Conservation (phyloP, 306 rosid genomes). For the Vicia faba region DNA sequence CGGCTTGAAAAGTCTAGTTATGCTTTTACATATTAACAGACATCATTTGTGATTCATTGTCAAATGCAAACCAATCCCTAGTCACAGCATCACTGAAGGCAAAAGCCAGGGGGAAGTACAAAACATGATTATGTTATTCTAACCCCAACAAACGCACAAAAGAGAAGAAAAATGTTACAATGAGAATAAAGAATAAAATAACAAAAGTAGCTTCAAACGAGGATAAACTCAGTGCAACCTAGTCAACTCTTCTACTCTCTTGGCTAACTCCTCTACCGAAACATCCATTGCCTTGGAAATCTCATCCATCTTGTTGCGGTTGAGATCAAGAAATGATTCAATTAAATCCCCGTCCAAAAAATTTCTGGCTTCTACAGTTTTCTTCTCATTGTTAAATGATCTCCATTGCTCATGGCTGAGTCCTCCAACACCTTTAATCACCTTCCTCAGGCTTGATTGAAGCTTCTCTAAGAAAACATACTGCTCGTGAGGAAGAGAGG, state of each 20-base stretch:
- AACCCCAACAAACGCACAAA: conserved; percentile 23
- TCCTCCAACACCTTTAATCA: conserved; percentile 97
- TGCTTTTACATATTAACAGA: conserved; percentile 31
- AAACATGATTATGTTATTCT: neutral
- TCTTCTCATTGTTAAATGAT: conserved; percentile 90
- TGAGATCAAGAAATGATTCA: conserved; percentile 92
- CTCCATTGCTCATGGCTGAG: conserved; percentile 98
- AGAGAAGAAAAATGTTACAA: neutral
- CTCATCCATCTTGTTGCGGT: conserved; percentile 84
- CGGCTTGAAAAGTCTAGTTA: neutral
- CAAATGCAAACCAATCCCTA: conserved; percentile 30
- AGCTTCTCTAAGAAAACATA: conserved; percentile 85
- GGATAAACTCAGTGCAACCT: conserved; percentile 72
- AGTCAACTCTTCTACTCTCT: conserved; percentile 90
- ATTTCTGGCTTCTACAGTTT: conserved; percentile 76
- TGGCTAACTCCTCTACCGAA: conserved; percentile 94
- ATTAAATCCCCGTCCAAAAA: conserved; percentile 96
- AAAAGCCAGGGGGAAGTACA: conserved; percentile 12
- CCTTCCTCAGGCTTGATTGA: conserved; percentile 85
- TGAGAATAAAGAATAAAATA: conserved; percentile 15
- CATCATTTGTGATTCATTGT: conserved; percentile 30
- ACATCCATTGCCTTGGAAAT: conserved; percentile 71
- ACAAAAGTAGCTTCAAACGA: conserved; percentile 17
- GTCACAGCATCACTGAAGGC: conserved; percentile 14
- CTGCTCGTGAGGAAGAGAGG: conserved; percentile 92